Evolutionary conservation across 2,329 filamentous ascomycete species (phyloP).

Genomic region (Mycosphaerelloides madeirae): DNA sequence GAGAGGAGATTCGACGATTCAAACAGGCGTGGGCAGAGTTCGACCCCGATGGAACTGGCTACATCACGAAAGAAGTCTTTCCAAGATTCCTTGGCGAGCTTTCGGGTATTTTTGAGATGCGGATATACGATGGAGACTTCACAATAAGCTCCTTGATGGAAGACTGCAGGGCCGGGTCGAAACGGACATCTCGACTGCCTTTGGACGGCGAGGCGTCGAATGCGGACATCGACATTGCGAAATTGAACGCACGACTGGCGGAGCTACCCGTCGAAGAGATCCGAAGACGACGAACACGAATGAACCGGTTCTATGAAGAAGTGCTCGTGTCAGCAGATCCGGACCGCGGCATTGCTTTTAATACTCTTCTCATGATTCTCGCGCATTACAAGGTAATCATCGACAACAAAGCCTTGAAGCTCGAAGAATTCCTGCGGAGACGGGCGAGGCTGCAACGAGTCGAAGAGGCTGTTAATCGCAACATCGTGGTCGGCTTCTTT

Average conservation of each 20-base stretch:
- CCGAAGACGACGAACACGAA: constrained; percentile 67
- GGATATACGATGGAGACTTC: constrained; percentile 87
- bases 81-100: constrained; percentile 83
- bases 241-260: constrained; percentile 67
- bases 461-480: constrained; percentile 86
- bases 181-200: constrained; percentile 48
- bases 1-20: constrained; percentile 92
- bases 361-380: constrained; percentile 85
- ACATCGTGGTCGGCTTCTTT: constrained; percentile 90
- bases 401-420: constrained; percentile 89
- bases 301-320: constrained; percentile 96
- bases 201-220: constrained; percentile 35
- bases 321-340: constrained; percentile 89
- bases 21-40: constrained; percentile 98
- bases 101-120: constrained; percentile 94
- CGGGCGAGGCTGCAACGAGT: constrained; percentile 87
- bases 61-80: constrained; percentile 84
- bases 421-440: constrained; percentile 91
- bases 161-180: constrained; percentile 60
- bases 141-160: constrained; percentile 84
- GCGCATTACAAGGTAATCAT: constrained; percentile 99
- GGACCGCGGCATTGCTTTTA: constrained; percentile 85
- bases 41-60: constrained; percentile 86
- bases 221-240: constrained; percentile 62
- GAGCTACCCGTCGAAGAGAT: constrained; percentile 72